These are phyloP conservation scores for Calocybe gangraenosa DNA, from an alignment of 768 basidiomycete genomes.

Conservation along the genomic window DNA sequence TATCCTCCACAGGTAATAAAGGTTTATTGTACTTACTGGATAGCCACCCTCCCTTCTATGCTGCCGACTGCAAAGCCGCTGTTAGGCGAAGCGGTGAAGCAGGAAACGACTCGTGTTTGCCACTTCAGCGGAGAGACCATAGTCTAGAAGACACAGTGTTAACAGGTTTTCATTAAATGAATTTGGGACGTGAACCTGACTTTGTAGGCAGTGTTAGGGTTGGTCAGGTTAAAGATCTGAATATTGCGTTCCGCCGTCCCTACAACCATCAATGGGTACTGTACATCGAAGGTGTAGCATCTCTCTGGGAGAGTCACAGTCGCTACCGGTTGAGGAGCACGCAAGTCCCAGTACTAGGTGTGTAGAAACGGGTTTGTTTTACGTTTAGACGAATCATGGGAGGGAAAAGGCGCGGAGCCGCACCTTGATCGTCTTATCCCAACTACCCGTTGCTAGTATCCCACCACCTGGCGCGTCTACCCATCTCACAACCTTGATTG, in stretches of 20 bases:
- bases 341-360: conserved; percentile 87
- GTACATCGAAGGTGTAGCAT: conserved; percentile 83
- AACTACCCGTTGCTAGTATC: conserved; percentile 88
- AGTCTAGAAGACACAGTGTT: conserved; percentile 40
- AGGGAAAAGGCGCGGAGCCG: conserved; percentile 12
- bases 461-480: conserved; percentile 71
- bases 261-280: conserved; percentile 82
- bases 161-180: not conserved
- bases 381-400: not conserved
- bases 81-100: conserved; percentile 63
- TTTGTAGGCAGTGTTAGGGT: conserved; percentile 77
- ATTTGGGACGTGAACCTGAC: conserved; percentile 11
- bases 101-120: conserved; percentile 86
- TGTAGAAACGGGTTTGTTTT: not conserved
- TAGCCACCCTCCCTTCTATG: conserved; percentile 89
- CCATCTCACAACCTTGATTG: conserved; percentile 80
- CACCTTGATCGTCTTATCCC: conserved; percentile 98
- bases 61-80: conserved; percentile 84
- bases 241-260: conserved; percentile 93
- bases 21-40: conserved; percentile 83
- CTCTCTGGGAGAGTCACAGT: conserved; percentile 84
- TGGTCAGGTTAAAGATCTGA: conserved; percentile 82
- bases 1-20: too few species aligned
- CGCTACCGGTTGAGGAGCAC: conserved; percentile 69
- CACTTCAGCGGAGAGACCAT: conserved; percentile 87